phyloP scores from a whole-genome alignment of 2,329 filamentous ascomycete genomes.

The Fusarium brachygibbosum region DNA sequence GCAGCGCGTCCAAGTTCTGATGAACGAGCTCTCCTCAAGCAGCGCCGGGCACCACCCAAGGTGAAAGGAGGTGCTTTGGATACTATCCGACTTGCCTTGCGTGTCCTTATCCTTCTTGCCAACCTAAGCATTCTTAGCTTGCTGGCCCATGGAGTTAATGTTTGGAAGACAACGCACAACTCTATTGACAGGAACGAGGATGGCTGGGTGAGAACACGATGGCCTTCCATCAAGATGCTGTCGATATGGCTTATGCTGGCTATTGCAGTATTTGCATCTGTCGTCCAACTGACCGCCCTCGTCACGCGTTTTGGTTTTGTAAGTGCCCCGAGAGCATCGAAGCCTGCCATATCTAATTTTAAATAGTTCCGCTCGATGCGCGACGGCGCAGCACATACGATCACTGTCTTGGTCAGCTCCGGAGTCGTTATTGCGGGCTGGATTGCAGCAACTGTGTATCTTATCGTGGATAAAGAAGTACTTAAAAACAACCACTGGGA shows the following conservation, averaged over 20 bases:
- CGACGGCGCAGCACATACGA: neutral
- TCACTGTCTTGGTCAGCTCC: neutral
- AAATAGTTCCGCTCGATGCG: neutral
- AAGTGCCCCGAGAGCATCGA: neutral
- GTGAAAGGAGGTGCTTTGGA: neutral
- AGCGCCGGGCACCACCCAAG: neutral
- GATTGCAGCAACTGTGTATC: conserved; percentile 4
- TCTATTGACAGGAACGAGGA: conserved; percentile 21
- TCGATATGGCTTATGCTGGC: conserved; percentile 23
- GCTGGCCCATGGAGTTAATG: neutral
- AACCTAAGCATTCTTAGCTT: conserved; percentile 17
- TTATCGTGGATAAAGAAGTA: conserved; percentile 15
- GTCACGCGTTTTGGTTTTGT: neutral
- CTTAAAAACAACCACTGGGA: conserved; percentile 19
- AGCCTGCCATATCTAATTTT: neutral
- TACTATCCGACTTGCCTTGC: conserved; percentile 1
- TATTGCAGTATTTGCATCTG: neutral
- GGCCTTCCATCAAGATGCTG: conserved; percentile 13
- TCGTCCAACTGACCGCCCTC: neutral
- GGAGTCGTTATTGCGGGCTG: neutral
- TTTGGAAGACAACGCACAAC: conserved; percentile 22
- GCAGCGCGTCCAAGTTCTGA: neutral
- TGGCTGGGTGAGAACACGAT: conserved; percentile 17
- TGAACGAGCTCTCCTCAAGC: conserved; percentile 2
- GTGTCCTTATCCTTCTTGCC: conserved; percentile 1